phyloP scores from a whole-genome alignment of 352 stramenopile species.

The Phytophthora ohioensis region DNA sequence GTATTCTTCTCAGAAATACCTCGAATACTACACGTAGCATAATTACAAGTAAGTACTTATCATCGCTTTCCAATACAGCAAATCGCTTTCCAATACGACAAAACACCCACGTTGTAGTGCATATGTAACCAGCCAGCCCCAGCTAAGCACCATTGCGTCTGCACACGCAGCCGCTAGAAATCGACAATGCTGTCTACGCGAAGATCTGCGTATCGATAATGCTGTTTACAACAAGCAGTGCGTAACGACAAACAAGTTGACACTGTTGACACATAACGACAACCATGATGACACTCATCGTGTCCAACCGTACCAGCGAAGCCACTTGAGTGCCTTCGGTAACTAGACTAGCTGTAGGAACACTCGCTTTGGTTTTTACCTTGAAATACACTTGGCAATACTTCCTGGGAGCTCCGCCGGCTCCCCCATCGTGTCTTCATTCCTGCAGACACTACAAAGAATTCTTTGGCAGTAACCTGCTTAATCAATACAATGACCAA shows the following conservation, averaged over 20 bases:
- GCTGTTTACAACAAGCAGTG: not conserved
- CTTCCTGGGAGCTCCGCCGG: not conserved
- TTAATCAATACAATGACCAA: slow-evolving; percentile 9
- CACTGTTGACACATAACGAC: not conserved
- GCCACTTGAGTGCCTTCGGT: not conserved
- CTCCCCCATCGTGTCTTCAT: slow-evolving; percentile 7
- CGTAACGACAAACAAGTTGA: not conserved
- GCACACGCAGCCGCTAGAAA: too few species aligned
- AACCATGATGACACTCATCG: not conserved
- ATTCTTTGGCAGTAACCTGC: slow-evolving; percentile 3
- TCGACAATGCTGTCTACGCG: too few species aligned
- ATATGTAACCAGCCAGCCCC: too few species aligned
- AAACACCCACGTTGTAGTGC: too few species aligned
- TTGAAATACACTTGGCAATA: not conserved
- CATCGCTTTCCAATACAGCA: too few species aligned
- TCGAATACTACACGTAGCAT: too few species aligned
- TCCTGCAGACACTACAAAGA: slow-evolving; percentile 12
- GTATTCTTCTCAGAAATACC: too few species aligned
- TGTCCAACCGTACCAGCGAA: not conserved
- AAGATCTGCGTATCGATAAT: not conserved
- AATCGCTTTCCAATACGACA: too few species aligned
- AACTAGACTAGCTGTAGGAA: not conserved
- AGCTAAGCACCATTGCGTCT: too few species aligned
- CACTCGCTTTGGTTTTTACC: not conserved
- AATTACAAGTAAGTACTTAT: too few species aligned